phyloP scores from a whole-genome alignment of 768 basidiomycete species.

The Leccinum boreale region DNA sequence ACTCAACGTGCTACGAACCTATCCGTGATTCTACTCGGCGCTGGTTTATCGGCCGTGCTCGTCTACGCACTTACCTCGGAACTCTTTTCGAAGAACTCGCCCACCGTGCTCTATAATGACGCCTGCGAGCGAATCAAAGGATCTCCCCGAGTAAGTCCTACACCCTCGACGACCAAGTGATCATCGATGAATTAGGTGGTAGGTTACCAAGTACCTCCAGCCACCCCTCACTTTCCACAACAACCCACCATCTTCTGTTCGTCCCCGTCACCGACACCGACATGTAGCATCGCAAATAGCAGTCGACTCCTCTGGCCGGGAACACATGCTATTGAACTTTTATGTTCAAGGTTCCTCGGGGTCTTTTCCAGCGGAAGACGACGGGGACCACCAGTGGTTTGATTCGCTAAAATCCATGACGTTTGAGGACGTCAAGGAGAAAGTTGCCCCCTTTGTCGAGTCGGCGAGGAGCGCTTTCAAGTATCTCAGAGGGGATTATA shows the following conservation, averaged over 20 bases:
- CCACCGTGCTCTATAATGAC: slow-evolving; percentile 72
- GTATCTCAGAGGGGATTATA: slow-evolving; percentile 66
- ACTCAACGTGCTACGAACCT: slow-evolving; percentile 47
- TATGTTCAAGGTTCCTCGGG: slow-evolving; percentile 59
- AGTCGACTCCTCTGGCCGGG: slow-evolving; percentile 67
- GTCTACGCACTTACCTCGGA: slow-evolving; percentile 78
- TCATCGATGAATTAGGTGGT: neutral
- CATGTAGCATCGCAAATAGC: slow-evolving; percentile 78
- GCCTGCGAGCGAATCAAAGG: slow-evolving; percentile 49
- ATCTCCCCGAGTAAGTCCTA: slow-evolving; percentile 40
- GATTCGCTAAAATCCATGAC: slow-evolving; percentile 52
- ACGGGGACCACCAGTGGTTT: slow-evolving; percentile 20
- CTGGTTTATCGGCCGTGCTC: slow-evolving; percentile 72
- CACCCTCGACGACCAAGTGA: neutral
- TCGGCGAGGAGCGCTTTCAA: slow-evolving; percentile 57
- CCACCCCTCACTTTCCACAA: slow-evolving; percentile 74
- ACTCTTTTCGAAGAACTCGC: slow-evolving; percentile 84
- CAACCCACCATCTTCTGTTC: slow-evolving; percentile 68
- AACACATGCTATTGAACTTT: slow-evolving; percentile 84
- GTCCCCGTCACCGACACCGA: slow-evolving; percentile 80
- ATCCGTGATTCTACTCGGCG: slow-evolving; percentile 66
- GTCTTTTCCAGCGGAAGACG: slow-evolving; percentile 29
- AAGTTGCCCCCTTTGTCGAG: slow-evolving; percentile 40
- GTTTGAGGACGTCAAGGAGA: slow-evolving; percentile 52
- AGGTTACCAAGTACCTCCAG: slow-evolving; percentile 71